phyloP scores from a whole-genome alignment of 129 eudicot genomes.

The Gnaphalium uliginosum region DNA sequence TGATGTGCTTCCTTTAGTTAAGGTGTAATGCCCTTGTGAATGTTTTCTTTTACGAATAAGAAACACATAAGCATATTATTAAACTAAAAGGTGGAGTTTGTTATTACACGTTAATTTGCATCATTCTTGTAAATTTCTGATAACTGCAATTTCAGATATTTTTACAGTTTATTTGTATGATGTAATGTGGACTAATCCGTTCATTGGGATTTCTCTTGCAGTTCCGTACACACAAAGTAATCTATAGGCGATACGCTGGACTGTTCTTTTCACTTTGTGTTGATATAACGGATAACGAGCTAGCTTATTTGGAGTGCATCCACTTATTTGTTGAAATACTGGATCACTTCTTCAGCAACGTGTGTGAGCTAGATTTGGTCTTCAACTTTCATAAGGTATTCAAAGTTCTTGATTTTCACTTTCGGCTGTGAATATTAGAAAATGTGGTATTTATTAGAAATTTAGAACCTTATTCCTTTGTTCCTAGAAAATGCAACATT shows the following conservation, averaged over 20 bases:
- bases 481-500: background rate
- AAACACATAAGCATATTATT: background rate
- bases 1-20: background rate
- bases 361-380: slow-evolving; percentile 89
- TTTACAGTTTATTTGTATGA: slow-evolving; percentile 1
- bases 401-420: background rate
- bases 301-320: slow-evolving; percentile 81
- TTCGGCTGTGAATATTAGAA: background rate
- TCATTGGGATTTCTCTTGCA: slow-evolving; percentile 33
- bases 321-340: slow-evolving; percentile 89
- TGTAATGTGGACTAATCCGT: slow-evolving; percentile 5
- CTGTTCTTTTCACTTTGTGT: slow-evolving; percentile 87
- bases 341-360: slow-evolving; percentile 95
- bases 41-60: background rate
- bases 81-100: background rate
- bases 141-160: background rate
- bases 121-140: background rate
- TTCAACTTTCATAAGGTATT: slow-evolving; percentile 90
- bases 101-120: slow-evolving; percentile 1
- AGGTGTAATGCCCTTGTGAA: background rate
- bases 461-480: background rate
- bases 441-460: slow-evolving; percentile 1
- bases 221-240: slow-evolving; percentile 92
- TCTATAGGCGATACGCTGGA: slow-evolving; percentile 88
- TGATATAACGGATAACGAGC: slow-evolving; percentile 85